phyloP scores from a whole-genome alignment of 2,329 filamentous ascomycete species.

The Neofusicoccum parvum region DNA sequence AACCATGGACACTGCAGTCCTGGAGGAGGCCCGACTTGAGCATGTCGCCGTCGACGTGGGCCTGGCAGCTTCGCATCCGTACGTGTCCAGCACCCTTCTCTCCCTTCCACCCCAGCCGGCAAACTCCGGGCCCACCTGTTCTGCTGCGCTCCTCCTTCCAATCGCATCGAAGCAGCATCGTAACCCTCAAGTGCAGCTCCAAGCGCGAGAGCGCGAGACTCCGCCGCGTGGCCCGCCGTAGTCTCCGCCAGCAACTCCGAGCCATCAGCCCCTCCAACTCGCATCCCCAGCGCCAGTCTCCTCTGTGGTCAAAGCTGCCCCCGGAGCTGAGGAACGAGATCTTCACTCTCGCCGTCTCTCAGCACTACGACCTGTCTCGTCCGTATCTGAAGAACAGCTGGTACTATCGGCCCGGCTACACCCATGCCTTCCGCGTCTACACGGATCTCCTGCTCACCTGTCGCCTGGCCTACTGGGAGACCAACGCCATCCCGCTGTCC shows the following conservation, averaged over 20 bases:
- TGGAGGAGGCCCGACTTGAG: background rate
- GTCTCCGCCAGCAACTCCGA: slow-evolving; percentile 25
- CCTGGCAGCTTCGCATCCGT: background rate
- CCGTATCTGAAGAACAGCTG: slow-evolving; percentile 23
- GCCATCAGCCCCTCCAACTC: slow-evolving; percentile 27
- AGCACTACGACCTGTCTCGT: slow-evolving; percentile 24
- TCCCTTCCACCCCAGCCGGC: background rate
- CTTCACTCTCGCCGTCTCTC: slow-evolving; percentile 26
- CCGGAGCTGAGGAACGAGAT: slow-evolving; percentile 31
- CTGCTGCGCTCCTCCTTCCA: too few relatives aligned
- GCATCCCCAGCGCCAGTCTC: slow-evolving; percentile 27
- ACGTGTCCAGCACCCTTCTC: background rate
- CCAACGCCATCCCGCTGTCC: slow-evolving; percentile 37
- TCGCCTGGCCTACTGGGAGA: slow-evolving; percentile 42
- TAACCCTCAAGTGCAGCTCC: background rate
- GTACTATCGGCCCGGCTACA: slow-evolving; percentile 30
- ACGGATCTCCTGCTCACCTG: slow-evolving; percentile 42
- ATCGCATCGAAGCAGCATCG: background rate
- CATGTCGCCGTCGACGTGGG: background rate
- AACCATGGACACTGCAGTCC: background rate
- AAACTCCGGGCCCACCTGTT: background rate
- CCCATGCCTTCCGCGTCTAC: slow-evolving; percentile 32
- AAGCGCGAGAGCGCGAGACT: background rate
- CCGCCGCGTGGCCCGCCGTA: background rate
- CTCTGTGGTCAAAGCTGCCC: slow-evolving; percentile 30